Percentiles rank a stretch among this genome's conserved stretches.
Conservation (phyloP, 1,139 yeast species). For the Geotrichum klebahnii region DNA sequence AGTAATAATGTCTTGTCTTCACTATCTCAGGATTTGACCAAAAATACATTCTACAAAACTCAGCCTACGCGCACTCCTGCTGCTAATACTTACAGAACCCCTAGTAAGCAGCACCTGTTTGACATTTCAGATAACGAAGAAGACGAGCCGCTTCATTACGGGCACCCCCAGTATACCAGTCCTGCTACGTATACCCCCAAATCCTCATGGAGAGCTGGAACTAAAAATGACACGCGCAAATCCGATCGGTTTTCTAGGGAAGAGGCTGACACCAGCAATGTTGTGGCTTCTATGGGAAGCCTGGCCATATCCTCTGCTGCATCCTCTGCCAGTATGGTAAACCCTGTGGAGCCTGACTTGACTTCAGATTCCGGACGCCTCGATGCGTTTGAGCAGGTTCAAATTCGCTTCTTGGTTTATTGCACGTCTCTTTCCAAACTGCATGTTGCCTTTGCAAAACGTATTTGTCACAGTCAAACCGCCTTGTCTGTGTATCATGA, state of each 20-base stretch:
- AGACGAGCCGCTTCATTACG: background rate
- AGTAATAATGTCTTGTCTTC: background rate
- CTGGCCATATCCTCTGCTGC: background rate
- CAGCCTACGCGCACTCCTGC: no score
- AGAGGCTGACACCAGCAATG: no score
- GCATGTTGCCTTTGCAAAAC: slow-evolving; percentile 10
- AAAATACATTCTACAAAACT: background rate
- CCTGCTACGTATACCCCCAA: background rate
- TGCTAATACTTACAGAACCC: background rate
- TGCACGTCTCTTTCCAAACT: slow-evolving; percentile 1
- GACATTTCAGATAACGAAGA: slow-evolving; percentile 8
- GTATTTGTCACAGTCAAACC: slow-evolving; percentile 1
- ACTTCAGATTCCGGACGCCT: slow-evolving; percentile 3
- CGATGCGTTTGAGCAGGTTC: slow-evolving; percentile 14
- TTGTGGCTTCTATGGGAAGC: no score
- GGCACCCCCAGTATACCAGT: no score
- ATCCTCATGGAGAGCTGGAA: background rate
- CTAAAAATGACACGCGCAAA: background rate
- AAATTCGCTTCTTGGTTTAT: slow-evolving; percentile 13
- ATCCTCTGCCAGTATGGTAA: background rate
- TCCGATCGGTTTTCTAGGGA: no score
- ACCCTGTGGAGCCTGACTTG: background rate
- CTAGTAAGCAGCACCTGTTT: slow-evolving; percentile 4
- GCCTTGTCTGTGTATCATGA: slow-evolving; percentile 6
- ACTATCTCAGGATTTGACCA: background rate